Evolutionary conservation across 495 filamentous ascomycete species (phyloP), one percentile per base, ranked within the genome.

Genomic region (Aspergillus saccharolyticus): DNA sequence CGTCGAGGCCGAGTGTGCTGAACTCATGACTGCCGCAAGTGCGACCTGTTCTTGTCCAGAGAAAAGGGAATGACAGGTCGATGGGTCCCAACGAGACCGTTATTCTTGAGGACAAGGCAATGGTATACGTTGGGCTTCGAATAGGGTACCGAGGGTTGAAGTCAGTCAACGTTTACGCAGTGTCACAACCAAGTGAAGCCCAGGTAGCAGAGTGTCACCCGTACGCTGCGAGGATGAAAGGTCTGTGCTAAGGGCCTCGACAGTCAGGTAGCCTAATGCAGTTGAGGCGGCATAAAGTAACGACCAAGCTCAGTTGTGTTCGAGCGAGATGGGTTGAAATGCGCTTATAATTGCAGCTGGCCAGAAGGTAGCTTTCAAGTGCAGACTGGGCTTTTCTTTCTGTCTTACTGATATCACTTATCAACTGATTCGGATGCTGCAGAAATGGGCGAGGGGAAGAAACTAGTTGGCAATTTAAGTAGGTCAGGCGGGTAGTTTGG

Each of bases 1-100:
- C 60, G 80, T 74, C 63, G 82, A 76, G 62, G 73, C 68, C 52
- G 79, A 76, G 79, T 82, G 86, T 80, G 89, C 83, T 75, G 85
- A 76, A 65, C 79, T 78, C 85, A 88, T 88, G 57, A 44, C 70
- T 58, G 56, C 25, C 52, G 45, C 53, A 17, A 54, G 43, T 19
- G 44, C 42, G 42, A 49, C 30, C 48, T 18, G 8, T 42, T 28
- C 22, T 50, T n/a, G n/a, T n/a, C n/a, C n/a, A n/a, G n/a, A n/a
- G 20, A 33, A 45, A 16, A 15, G 10, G 7, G 24, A 50, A 50
- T 10, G 15, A 3, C 15, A 25, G 17, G 21, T 50, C 22, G 17
- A 28, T 6, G 47, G 17, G 17, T 2, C 7, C 0, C 16, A 9
- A 28, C 17, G 15, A 20, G 22, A 24, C n/a, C 6, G 14, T 24